Percentiles rank a stretch among this genome's conserved stretches.
phyloP scores from a whole-genome alignment of 2,329 filamentous ascomycete genomes.

The Aciculosporium take region DNA sequence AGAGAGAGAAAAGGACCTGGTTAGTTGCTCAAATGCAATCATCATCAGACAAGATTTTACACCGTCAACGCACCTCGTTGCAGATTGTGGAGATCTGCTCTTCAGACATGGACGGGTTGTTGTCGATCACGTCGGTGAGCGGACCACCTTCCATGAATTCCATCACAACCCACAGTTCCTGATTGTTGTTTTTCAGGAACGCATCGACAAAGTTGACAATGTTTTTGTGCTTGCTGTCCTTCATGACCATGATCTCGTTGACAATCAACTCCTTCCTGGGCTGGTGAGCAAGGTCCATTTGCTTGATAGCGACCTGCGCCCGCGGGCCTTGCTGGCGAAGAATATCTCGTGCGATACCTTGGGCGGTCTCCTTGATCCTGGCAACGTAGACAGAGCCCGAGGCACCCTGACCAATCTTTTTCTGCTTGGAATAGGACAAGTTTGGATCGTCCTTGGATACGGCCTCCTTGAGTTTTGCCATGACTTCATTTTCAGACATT shows the following conservation, averaged over 20 bases:
- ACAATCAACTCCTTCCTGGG: slow-evolving; percentile 96
- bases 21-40: background rate
- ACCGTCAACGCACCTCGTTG: slow-evolving; percentile 58
- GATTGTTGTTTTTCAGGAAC: slow-evolving; percentile 85
- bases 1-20: background rate
- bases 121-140: slow-evolving; percentile 96
- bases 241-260: slow-evolving; percentile 99
- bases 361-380: slow-evolving; percentile 77
- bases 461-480: slow-evolving; percentile 86
- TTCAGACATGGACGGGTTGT: slow-evolving; percentile 85
- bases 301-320: slow-evolving; percentile 94
- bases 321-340: slow-evolving; percentile 65
- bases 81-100: slow-evolving; percentile 98
- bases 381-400: slow-evolving; percentile 97
- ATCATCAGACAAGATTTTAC: background rate
- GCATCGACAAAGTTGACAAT: slow-evolving; percentile 98
- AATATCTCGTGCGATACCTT: slow-evolving; percentile 71
- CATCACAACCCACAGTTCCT: slow-evolving; percentile 99
- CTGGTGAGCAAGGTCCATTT: slow-evolving; percentile 97
- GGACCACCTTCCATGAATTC: slow-evolving; percentile 99
- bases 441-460: slow-evolving; percentile 93
- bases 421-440: slow-evolving; percentile 94
- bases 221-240: slow-evolving; percentile 93
- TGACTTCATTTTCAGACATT: slow-evolving; percentile 94
- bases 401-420: slow-evolving; percentile 97